Evolutionary conservation across 75 land plant genomes (phyloP), one percentile per base, ranked within the genome.

Genomic region (Pinus tabuliformis): DNA sequence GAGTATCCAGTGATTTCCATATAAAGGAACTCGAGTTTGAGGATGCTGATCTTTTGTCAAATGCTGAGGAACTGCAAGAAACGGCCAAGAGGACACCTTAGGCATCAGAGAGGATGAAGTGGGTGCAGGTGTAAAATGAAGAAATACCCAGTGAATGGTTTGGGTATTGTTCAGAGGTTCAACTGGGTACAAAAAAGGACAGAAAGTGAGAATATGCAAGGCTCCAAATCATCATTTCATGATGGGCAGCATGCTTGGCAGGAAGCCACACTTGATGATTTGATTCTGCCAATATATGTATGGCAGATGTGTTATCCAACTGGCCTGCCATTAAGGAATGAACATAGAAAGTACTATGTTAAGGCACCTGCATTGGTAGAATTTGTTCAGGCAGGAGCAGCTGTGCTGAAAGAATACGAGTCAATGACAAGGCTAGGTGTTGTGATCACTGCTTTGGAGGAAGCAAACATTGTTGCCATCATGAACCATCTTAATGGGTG

Each of bases 341-440:
- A 78, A 68, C 77, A 83, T 8, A 79, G 89, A 62, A 78, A 80
- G 7, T 93, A 73, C 62, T 91, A 89, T 81, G 96, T 94, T 18
- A 90, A 90, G 57, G 90, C 92, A 39, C 96, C 94, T 52, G 96
- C 94, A 7, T 82, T 91, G 26, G 90, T 93, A 9, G 96, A 89
- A 54, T 78, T 93, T 72, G 64, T 76, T 2, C 84, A 91, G 76
- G 94, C 90, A 16, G 96, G 96, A 36, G 94, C 87, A 22, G 45
- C 57, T 9, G 79, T 81, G 5, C 92, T 94, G 15, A 58, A 14
- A 2, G 74, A 82, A 58, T 93, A 89, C 59, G 75, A 56, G 26
- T 80, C 74, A 30, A 83, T 85, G 86, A 93, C 91, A 92, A 93
- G 90, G 75, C n/a, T 79, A 3, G 59, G 84, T 72, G 92, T 86